These are phyloP conservation scores for Ustulina deusta DNA, from an alignment of 2,329 filamentous ascomycete species.

Conservation along the genomic window DNA sequence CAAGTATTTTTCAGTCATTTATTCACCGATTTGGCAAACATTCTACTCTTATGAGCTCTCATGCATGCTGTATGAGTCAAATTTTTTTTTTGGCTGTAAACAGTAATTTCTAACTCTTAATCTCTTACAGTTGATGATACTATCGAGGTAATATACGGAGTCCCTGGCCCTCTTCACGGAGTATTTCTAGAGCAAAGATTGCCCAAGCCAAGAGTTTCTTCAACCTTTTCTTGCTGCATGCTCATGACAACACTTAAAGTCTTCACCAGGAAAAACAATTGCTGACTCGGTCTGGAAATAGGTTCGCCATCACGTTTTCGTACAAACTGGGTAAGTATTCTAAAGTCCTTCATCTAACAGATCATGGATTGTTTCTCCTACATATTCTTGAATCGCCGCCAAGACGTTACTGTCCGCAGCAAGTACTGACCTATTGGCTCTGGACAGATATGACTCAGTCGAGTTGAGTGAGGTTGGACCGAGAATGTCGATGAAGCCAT, in stretches of 20 bases:
- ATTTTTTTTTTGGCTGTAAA: no score
- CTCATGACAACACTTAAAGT: neutral
- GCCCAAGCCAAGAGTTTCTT: neutral
- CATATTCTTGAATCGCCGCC: neutral
- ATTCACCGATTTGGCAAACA: no score
- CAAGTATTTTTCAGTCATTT: no score
- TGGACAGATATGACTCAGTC: conserved; percentile 76
- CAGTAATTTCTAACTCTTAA: no score
- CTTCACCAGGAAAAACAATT: neutral
- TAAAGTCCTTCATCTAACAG: neutral
- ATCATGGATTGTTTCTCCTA: neutral
- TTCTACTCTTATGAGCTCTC: no score
- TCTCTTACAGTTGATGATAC: conserved; percentile 92
- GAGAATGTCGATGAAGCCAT: conserved; percentile 95
- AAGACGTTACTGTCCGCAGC: neutral
- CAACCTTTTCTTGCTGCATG: neutral
- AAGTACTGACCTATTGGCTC: conserved; percentile 54
- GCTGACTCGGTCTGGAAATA: conserved; percentile 25
- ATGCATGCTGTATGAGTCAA: no score
- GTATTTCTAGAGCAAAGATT: neutral
- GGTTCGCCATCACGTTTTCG: conserved; percentile 92
- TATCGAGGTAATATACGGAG: conserved; percentile 69
- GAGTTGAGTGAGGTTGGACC: conserved; percentile 92
- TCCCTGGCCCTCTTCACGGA: neutral
- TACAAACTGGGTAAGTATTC: conserved; percentile 70